Conservation (phyloP, 345 rosid genomes). For the Brassica rapa region DNA sequence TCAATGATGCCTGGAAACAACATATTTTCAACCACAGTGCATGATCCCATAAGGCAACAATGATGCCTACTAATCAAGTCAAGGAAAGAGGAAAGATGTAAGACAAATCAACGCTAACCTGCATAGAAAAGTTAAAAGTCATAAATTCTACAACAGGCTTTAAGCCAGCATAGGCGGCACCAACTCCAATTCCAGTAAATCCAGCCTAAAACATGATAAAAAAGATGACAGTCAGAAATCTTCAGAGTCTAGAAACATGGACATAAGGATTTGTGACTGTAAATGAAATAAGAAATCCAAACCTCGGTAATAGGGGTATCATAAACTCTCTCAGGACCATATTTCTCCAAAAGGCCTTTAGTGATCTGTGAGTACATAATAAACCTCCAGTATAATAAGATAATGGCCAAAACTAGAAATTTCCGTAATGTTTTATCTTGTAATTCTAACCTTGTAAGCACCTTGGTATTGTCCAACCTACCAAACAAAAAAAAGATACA, state of each 20-base stretch:
- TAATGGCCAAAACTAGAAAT: background rate
- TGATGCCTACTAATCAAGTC: constrained; percentile 15
- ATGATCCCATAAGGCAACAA: background rate
- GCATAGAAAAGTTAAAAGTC: constrained; percentile 95
- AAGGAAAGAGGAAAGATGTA: background rate
- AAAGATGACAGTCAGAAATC: constrained; percentile 14
- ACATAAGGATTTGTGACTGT: background rate
- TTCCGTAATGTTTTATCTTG: background rate
- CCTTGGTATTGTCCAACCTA: constrained; percentile 99
- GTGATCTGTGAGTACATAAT: constrained; percentile 49
- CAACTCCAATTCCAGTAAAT: constrained; percentile 94
- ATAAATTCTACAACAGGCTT: constrained; percentile 87
- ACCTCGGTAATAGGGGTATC: constrained; percentile 98
- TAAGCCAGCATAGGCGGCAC: constrained; percentile 89
- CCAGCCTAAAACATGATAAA: constrained; percentile 66
- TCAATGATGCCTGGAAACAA: background rate
- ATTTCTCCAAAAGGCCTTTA: constrained; percentile 81
- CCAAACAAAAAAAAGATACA: constrained; percentile 26
- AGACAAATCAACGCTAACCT: constrained; percentile 49
- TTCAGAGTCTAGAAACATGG: background rate
- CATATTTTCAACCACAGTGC: background rate
- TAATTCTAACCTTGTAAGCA: constrained; percentile 86
- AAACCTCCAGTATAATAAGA: background rate
- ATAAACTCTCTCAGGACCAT: constrained; percentile 90
- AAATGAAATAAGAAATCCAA: background rate